Base-by-base conservation (phyloP, 768 basidiomycete genomes). In the Leccinum longicurvipes region DNA sequence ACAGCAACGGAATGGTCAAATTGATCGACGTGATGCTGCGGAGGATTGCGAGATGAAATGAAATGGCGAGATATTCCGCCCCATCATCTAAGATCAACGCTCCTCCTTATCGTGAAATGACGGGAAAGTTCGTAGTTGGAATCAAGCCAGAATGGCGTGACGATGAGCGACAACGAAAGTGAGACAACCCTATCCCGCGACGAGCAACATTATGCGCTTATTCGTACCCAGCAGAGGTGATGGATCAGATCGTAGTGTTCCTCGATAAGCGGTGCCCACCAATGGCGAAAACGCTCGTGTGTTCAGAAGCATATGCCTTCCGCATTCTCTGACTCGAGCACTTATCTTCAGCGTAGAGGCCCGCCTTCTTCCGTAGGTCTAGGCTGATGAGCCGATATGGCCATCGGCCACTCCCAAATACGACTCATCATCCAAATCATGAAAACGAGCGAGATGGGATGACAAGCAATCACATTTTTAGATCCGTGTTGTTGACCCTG, bases 201-300 rank as follows among this genome's bases (percentile, higher is more conserved):
- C 29, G 47, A 51, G 58, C 31, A 41, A 21, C 32, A 19, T 45
- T 31, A 51, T 48, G 25, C 24, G 41, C 28, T 45, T 44, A 59
- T 44, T 42, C 19, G 34, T 4, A 29, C 11, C 31, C 10, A 32
- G 19, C 48, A 42, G 24, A 15, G 15, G 25, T 28, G 48, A 58
- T 47, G n/a, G 36, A 57, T 60, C 48, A 47, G 19, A 39, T 29
- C 17, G 21, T 24, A 19, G 34, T 41, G 51, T 60, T 58, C 23
- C 21, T 44, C 31, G 56, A 55, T 57, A 57, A 44, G 51, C 32
- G 39, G 50, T 46, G 39, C 48, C 55, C 50, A 53, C 67, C 63
- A 69, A 71, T 70, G 50, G 52, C 65, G n/a, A 67, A 67, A 54
- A 41, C n/a, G 32, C 57, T 57, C 57, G 46, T 59, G 51, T 25